Evolutionary conservation across 163 green algal species (phyloP), one percentile per base, ranked within the genome.

Genomic region (Volvox carteri): DNA sequence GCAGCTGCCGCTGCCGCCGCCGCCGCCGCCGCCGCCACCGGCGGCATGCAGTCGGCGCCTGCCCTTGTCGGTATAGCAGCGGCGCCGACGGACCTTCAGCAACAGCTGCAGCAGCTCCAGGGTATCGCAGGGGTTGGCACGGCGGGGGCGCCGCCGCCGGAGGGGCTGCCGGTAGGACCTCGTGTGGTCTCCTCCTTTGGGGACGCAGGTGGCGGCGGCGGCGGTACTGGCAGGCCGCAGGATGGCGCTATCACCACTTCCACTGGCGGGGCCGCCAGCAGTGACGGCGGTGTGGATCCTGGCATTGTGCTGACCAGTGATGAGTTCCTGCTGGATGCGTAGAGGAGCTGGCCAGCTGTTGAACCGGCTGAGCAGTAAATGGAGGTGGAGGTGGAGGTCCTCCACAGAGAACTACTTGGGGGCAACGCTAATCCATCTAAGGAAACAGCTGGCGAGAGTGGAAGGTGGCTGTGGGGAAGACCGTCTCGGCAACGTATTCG

Each of bases 291-390:
- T 33, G 48, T 30, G 21, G 75, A 46, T 23, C 44, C 73, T 12
- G 30, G 25, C 28, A 81, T 58, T 3, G 3, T 85, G 52, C 35
- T 85, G 77, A 28, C 52, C 9, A 85, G 77, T 52, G 77, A 85
- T 42, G 77, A 85, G 37, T 85, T 39, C 35, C 52, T 85, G 54
- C 18, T 85, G 77, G 77, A 85, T 35, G n/a, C 33, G 48, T 84
- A 65, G 54, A 23, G n/a, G n/a, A n/a, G n/a, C n/a, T n/a, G n/a
- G n/a, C n/a, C n/a, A n/a, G n/a, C n/a, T n/a, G n/a, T n/a, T n/a
- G n/a, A n/a, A n/a, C n/a, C n/a, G n/a, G n/a, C n/a, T n/a, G n/a
- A n/a, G n/a, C n/a, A n/a, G n/a, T n/a, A n/a, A n/a, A n/a, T n/a
- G n/a, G n/a, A n/a, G n/a, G n/a, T n/a, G n/a, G n/a, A n/a, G n/a